Percentiles rank a stretch among this genome's conserved stretches.
Conservation (phyloP, 192 early-diverging fungal species). For the Pilaira anomala region DNA sequence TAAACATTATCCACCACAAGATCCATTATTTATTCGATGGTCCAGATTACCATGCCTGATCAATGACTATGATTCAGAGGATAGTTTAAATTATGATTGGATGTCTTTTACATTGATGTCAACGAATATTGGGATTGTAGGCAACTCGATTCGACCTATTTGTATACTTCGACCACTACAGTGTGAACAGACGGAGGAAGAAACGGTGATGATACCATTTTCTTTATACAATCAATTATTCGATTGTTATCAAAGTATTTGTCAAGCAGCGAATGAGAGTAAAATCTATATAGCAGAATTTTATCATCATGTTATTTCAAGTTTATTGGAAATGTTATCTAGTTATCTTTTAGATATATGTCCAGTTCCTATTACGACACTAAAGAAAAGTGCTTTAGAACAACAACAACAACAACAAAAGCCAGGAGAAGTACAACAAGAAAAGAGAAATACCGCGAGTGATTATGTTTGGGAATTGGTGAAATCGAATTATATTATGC, state of each 20-base stretch:
- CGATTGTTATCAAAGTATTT: neutral
- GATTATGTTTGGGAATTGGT: neutral
- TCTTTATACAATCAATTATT: conserved; percentile 9
- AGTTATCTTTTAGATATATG: neutral
- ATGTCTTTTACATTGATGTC: conserved; percentile 14
- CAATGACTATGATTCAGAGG: neutral
- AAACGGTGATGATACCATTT: neutral
- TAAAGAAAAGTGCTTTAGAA: too few species aligned
- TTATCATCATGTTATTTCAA: conserved; percentile 2
- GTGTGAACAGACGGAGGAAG: neutral
- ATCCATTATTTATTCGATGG: conserved; percentile 15
- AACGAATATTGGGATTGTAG: neutral
- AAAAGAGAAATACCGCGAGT: neutral
- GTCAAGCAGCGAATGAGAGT: neutral
- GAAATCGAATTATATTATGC: neutral
- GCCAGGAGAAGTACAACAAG: too few species aligned
- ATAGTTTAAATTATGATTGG: conserved; percentile 20
- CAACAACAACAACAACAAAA: too few species aligned
- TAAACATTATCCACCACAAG: neutral
- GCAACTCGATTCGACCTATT: neutral
- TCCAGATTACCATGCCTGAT: conserved; percentile 5
- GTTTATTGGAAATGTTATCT: neutral
- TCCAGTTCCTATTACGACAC: too few species aligned
- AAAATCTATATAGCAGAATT: conserved; percentile 3
- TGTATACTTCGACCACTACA: conserved; percentile 3